phyloP scores from a whole-genome alignment of 1,284 basidiomycete species.

The Ceratobasidium sp. region DNA sequence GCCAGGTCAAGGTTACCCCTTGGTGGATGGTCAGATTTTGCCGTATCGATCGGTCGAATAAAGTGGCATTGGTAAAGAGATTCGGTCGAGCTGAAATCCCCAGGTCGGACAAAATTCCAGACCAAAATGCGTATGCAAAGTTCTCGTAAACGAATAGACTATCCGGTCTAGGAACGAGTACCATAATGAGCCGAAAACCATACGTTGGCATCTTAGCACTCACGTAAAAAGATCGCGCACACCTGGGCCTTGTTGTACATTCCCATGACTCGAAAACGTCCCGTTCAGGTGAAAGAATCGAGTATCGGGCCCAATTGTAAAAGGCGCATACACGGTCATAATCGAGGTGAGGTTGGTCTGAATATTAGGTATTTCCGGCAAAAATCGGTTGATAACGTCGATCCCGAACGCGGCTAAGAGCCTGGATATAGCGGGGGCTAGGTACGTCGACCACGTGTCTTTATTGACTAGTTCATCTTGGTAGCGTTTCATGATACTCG shows the following conservation, averaged over 20 bases:
- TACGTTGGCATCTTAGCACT: not conserved
- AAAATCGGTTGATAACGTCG: not conserved
- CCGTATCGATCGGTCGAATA: not conserved
- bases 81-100: not conserved
- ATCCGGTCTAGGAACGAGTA: not conserved
- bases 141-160: slow-evolving; percentile 20
- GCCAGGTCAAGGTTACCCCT: not conserved
- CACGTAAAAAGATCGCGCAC: not conserved
- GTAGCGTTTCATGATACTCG: slow-evolving; percentile 4
- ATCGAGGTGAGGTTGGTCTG: not conserved
- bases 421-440: not conserved
- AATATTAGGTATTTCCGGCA: not conserved
- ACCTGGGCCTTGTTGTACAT: not conserved
- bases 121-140: not conserved
- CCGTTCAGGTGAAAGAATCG: not conserved
- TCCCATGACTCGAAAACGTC: not conserved
- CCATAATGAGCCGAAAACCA: not conserved
- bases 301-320: not conserved
- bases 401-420: not conserved
- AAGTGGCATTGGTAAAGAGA: not conserved
- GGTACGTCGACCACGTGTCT: not conserved
- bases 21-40: not conserved
- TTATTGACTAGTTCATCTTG: not conserved
- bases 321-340: slow-evolving; percentile 14
- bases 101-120: slow-evolving; percentile 17